phyloP scores from a whole-genome alignment of 2,329 filamentous ascomycete species.

The Apiospora arundinis region DNA sequence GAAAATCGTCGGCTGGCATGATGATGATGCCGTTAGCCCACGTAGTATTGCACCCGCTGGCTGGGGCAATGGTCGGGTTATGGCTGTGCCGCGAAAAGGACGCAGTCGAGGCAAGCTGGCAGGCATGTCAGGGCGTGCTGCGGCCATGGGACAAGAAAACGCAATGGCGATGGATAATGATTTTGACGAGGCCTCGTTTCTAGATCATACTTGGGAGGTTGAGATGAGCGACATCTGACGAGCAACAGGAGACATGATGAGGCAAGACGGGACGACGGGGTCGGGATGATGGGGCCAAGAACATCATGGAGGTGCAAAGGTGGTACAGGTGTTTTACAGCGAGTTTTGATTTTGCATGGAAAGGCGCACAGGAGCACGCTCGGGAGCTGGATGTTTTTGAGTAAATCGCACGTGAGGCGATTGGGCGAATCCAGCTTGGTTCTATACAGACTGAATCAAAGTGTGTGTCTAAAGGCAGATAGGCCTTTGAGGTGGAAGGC shows the following conservation, averaged over 20 bases:
- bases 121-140: slow-evolving; percentile 29
- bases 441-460: not conserved
- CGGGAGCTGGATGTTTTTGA: not conserved
- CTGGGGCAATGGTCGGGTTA: slow-evolving; percentile 49
- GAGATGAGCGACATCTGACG: slow-evolving; percentile 48
- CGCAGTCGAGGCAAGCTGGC: slow-evolving; percentile 29
- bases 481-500: not conserved
- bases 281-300: too few relatives aligned
- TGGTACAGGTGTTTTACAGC: not conserved
- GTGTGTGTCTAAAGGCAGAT: not conserved
- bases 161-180: slow-evolving; percentile 52
- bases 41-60: slow-evolving; percentile 45
- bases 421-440: not conserved
- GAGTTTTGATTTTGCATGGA: slow-evolving; percentile 16
- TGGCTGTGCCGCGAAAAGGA: slow-evolving; percentile 53
- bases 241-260: not conserved
- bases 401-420: not conserved
- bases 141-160: slow-evolving; percentile 53
- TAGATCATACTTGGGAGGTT: slow-evolving; percentile 53
- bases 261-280: not conserved
- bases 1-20: slow-evolving; percentile 32
- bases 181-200: slow-evolving; percentile 74
- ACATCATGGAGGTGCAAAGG: not conserved
- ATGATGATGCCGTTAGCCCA: slow-evolving; percentile 49
- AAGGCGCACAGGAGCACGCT: slow-evolving; percentile 1